These are phyloP conservation scores for Monosporascus cannonballus DNA, from an alignment of 2,329 filamentous ascomycete genomes.

Conservation along the genomic window DNA sequence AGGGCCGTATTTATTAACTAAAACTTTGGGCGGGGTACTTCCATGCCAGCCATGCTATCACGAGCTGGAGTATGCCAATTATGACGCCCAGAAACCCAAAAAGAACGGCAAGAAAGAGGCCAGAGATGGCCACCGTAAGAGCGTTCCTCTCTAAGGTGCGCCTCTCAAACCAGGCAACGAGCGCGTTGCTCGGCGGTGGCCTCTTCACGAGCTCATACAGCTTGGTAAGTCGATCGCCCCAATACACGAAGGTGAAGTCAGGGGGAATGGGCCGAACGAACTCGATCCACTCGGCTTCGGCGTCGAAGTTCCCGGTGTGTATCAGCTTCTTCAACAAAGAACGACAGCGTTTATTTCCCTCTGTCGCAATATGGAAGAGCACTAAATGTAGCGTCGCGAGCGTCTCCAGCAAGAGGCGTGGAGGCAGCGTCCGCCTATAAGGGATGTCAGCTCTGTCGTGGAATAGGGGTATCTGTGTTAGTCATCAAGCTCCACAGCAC, in stretches of 20 bases:
- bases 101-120: conserved; percentile 1
- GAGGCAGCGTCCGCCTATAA: conserved; percentile 2
- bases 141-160: conserved; percentile 8
- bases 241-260: conserved; percentile 5
- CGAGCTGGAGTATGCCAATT: conserved; percentile 5
- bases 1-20: too few species aligned
- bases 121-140: conserved; percentile 6
- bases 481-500: too few species aligned
- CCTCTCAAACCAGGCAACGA: conserved; percentile 8
- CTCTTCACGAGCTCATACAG: conserved; percentile 2
- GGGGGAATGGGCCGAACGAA: conserved; percentile 1
- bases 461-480: too few species aligned
- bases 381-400: conserved; percentile 3
- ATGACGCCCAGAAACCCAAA: conserved; percentile 5
- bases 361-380: conserved; percentile 3
- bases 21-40: background rate
- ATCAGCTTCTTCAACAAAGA: conserved; percentile 4
- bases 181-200: conserved; percentile 4
- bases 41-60: conserved; percentile 5
- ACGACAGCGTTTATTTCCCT: background rate
- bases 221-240: conserved; percentile 2
- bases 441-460: background rate
- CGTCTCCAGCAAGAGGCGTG: conserved; percentile 5
- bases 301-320: background rate
- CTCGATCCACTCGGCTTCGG: conserved; percentile 1